These are phyloP conservation scores for Sungouiozyma intestinalis DNA, from an alignment of 805 yeast species.

Conservation along the genomic window DNA sequence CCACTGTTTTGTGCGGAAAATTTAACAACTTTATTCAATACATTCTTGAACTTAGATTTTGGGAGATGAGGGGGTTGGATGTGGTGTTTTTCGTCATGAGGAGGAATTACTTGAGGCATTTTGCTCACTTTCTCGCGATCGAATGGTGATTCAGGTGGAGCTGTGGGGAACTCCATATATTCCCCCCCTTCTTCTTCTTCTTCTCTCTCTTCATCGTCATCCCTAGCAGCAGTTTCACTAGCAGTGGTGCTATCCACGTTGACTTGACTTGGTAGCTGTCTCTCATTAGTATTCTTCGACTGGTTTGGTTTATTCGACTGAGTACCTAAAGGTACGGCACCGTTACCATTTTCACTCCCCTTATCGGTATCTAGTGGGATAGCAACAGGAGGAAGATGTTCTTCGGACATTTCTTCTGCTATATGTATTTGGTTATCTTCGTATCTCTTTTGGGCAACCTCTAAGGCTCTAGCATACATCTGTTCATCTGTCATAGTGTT, in stretches of 20 bases:
- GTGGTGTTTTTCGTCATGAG: background rate
- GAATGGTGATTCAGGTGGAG: constrained; percentile 3
- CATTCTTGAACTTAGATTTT: constrained; percentile 17
- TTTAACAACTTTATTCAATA: constrained; percentile 23
- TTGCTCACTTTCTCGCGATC: constrained; percentile 1
- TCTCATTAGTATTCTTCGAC: background rate
- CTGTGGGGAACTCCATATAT: background rate
- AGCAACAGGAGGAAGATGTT: background rate
- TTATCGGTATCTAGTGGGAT: background rate
- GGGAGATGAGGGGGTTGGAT: constrained; percentile 2
- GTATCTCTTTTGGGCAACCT: constrained; percentile 41
- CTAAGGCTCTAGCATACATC: constrained; percentile 46
- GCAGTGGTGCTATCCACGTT: background rate
- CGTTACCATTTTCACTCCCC: background rate
- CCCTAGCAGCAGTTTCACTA: background rate
- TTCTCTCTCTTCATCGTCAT: background rate
- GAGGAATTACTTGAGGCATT: constrained; percentile 1
- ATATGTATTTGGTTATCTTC: constrained; percentile 3
- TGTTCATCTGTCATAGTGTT: constrained; percentile 33
- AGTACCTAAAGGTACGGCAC: background rate
- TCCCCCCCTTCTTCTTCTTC: background rate
- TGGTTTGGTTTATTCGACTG: background rate
- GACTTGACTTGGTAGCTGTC: background rate
- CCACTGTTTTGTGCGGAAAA: constrained; percentile 28
- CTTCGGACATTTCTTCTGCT: background rate